Evolutionary conservation across 306 rosid genomes (phyloP), one percentile per base, ranked within the genome.

Genomic region (Astragalus membranaceus): DNA sequence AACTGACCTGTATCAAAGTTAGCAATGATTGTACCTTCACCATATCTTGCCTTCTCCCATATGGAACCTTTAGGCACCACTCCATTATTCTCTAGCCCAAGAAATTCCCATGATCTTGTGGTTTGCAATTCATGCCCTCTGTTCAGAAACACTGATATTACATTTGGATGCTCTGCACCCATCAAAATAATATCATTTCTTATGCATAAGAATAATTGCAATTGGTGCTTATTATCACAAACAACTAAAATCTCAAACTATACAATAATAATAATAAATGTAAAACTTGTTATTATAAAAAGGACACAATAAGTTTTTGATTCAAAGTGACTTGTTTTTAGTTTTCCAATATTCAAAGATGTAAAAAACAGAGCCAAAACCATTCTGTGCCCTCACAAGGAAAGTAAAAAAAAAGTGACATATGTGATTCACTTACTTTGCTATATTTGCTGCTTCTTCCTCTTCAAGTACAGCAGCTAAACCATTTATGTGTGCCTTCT

Each of bases 61-160:
- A 74, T 11, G 4, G 97, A 88, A 3, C 52, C 42, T 2, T 37
- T 35, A 9, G 47, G 70, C 75, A 76, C 65, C 35, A 35, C 46
- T 46, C 78, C 86, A 53, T 74, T 23, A 17, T 36, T 64, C 54
- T 86, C 89, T 8, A 91, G 39, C 14, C 86, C 81, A 11, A 90
- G 76, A 80, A 87, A 90, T 20, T 75, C 81, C 94, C 96, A 90
- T 39, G 94, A 84, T 59, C 72, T 71, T 0, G 96, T 87, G 15
- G 94, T 90, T 12, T 83, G 91, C 42, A 85, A 46, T 48, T 79
- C 39, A 46, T 75, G 70, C 43, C 82, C 84, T 69, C 72, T 69
- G 85, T 85, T 87, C 59, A 41, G 17, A 53, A 85, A 87, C 9
- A 89, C 79, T 11, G 91, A 85, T 11, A 82, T 80, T 10, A 90